Percentiles rank a stretch among this genome's conserved stretches.
Evolutionary conservation across 164 flowering plant genomes (phyloP).

Genomic region (Stephania yunnanensis): DNA sequence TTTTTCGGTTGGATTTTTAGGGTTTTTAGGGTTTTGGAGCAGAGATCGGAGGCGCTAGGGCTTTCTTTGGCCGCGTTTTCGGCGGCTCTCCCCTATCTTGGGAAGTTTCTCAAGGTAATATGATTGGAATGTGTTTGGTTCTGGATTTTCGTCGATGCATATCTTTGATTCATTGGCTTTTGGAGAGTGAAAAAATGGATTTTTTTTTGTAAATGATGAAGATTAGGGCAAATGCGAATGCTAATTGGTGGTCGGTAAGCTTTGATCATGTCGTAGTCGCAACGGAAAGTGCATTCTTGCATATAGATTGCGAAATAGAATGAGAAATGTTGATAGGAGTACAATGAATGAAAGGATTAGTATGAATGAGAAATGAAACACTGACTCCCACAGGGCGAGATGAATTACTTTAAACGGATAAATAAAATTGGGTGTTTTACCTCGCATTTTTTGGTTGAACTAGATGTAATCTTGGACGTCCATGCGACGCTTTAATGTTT

Average conservation of each 20-base stretch:
- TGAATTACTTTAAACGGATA: neutral
- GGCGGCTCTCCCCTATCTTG: constrained; percentile 59
- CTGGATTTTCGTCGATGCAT: neutral
- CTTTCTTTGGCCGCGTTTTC: constrained; percentile 75
- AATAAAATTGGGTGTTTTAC: neutral
- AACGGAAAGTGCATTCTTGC: neutral
- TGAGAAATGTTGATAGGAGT: neutral
- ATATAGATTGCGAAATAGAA: neutral
- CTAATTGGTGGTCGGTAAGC: neutral
- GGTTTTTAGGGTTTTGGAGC: constrained; percentile 8
- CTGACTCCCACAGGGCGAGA: neutral
- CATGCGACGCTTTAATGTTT: neutral
- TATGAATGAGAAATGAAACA: neutral
- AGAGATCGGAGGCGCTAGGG: constrained; percentile 74
- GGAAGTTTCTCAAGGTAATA: constrained; percentile 76
- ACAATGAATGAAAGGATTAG: neutral
- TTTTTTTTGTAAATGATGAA: neutral
- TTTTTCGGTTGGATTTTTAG: constrained; percentile 1
- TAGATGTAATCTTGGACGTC: neutral
- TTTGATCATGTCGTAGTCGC: neutral
- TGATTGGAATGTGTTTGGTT: neutral
- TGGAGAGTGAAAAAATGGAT: neutral
- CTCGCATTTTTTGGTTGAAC: neutral
- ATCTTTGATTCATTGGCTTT: neutral
- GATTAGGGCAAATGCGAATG: neutral